Base-by-base conservation (phyloP, 1,284 basidiomycete genomes). In the Anthracocystis setariae region DNA sequence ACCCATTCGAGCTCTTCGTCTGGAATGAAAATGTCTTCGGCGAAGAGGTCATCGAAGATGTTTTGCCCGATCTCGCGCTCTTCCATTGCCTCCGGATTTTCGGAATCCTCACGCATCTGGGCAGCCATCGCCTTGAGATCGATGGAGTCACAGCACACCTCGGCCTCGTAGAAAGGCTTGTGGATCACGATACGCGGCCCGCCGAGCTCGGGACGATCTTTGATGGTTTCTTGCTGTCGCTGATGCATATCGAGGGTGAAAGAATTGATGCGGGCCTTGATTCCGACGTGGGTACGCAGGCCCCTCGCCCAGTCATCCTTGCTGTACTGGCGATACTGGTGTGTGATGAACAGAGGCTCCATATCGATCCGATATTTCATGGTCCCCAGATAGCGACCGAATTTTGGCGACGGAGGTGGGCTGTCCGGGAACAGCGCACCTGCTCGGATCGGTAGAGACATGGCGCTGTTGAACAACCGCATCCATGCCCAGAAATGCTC, bases 401-500 rank as follows among this genome's bases (percentile, higher is more conserved):
- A 91, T 84, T 97, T 97, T 24, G 92, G 92, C 0, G 93, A 92
- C 8, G 90, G 87, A 2, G 87, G 87, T 18, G 90, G 89, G 10
- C 87, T 86, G 45, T 87, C 86, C 1, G 91, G 90, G 84, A 92
- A 95, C 27, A 92, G 89, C 7, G 85, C 86, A 23, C 95, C 95
- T 75, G 93, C 91, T 5, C 93, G 90, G 46, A 95, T 91, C 0
- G 94, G 94, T 15, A 96, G 85, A 2, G 91, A 89, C 73, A 94
- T 85, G 5, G 87, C 88, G 54, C 89, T 87, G 77, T 92, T 90
- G 82, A 98, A 98, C 10, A 95, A 85, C 62, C 80, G 86, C 88
- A 91, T 94, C 94, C 94, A 98, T 0, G 90, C 87, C 88, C 90
- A 93, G 84, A 98, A 98, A 82, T 94, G 92, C 5, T 92, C 87